Percentiles rank a stretch among this genome's conserved stretches.
These are phyloP conservation scores for Aechmea fasciata DNA, from an alignment of 176 grass and related monocot genomes.

Conservation along the genomic window DNA sequence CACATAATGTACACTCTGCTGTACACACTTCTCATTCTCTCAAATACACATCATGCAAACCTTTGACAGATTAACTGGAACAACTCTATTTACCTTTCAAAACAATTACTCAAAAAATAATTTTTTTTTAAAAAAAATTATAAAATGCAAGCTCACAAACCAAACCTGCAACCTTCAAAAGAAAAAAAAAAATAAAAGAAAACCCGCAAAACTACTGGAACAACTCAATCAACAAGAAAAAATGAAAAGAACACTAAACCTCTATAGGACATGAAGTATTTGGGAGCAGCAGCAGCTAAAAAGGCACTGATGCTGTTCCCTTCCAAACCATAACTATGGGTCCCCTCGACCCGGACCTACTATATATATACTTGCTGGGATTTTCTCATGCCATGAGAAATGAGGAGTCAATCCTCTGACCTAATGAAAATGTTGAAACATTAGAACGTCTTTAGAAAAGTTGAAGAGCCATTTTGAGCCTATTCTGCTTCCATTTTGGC, in stretches of 20 bases:
- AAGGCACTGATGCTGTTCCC: neutral
- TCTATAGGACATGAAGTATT: neutral
- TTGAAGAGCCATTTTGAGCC: slow-evolving; percentile 63
- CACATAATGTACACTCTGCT: neutral
- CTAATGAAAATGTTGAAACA: slow-evolving; percentile 18
- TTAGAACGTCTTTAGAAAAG: slow-evolving; percentile 48
- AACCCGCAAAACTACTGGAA: neutral
- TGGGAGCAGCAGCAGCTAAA: slow-evolving; percentile 1
- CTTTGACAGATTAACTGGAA: neutral
- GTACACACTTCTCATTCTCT: neutral
- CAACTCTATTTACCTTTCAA: neutral
- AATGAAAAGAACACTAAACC: neutral
- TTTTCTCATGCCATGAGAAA: too few relatives aligned
- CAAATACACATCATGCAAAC: neutral
- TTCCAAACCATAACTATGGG: neutral
- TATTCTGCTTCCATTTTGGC: slow-evolving; percentile 89
- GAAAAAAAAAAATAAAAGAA: neutral
- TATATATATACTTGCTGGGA: slow-evolving; percentile 1
- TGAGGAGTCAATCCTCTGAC: neutral
- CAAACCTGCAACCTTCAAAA: neutral
- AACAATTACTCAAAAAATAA: neutral
- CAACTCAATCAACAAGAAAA: neutral
- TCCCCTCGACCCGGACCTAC: neutral
- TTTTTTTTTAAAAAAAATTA: neutral
- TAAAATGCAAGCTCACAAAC: neutral